phyloP scores from a whole-genome alignment of 768 basidiomycete genomes.

The Dentipellis fragilis region DNA sequence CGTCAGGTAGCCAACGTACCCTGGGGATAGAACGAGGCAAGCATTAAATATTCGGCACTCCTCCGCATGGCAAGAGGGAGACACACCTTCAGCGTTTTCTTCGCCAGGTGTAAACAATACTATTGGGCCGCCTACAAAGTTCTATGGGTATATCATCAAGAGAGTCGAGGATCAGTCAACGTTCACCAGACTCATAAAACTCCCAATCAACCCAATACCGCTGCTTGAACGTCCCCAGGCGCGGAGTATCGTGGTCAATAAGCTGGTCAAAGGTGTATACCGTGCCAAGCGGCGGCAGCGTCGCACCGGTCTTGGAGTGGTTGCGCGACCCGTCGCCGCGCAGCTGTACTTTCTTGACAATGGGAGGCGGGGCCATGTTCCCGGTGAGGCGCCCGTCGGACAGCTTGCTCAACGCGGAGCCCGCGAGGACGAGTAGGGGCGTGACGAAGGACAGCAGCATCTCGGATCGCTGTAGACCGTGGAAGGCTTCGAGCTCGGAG shows the following conservation, averaged over 20 bases:
- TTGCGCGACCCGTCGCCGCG: neutral
- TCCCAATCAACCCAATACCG: slow-evolving; percentile 65
- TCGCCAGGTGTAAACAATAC: slow-evolving; percentile 63
- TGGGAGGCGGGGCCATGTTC: neutral
- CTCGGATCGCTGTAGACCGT: neutral
- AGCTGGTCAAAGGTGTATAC: slow-evolving; percentile 46
- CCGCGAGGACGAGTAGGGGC: neutral
- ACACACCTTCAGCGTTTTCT: slow-evolving; percentile 33
- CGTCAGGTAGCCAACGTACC: slow-evolving; percentile 35
- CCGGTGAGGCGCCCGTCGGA: neutral
- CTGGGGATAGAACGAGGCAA: too few relatives aligned
- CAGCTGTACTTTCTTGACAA: neutral
- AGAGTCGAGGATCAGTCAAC: neutral
- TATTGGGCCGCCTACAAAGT: slow-evolving; percentile 38
- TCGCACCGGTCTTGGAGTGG: slow-evolving; percentile 15
- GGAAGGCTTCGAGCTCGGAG: neutral
- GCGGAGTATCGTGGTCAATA: slow-evolving; percentile 43
- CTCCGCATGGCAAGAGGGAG: neutral
- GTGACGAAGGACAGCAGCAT: neutral
- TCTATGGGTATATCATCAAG: neutral
- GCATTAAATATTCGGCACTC: too few relatives aligned
- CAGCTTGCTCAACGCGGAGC: neutral
- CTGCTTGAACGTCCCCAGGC: slow-evolving; percentile 69
- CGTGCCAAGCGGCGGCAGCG: slow-evolving; percentile 24
- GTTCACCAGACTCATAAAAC: slow-evolving; percentile 39